Evolutionary conservation across 371 early-diverging fungal genomes (phyloP), one percentile per base, ranked within the genome.

Genomic region (Apophysomyces ossiformis): DNA sequence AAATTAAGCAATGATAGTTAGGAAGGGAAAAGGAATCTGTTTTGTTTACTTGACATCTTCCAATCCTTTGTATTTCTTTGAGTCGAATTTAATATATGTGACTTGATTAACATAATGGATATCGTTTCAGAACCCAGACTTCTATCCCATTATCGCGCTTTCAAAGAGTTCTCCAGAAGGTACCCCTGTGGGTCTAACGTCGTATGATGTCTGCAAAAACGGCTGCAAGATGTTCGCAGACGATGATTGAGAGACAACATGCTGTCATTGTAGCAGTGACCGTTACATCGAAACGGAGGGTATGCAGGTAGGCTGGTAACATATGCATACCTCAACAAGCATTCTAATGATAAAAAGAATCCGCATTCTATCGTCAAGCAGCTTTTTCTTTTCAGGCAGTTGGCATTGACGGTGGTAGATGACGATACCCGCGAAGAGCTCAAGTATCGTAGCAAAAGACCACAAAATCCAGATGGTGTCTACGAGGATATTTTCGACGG

Each of bases 401-500:
- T 45, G 46, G 46, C 46, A 6, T 7, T 45, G 13, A 7, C 15
- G 46, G 6, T 45, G 6, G 6, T 13, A 12, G 46, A 45, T 18
- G 16, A 18, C 16, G 46, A 7, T 13, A 45, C 16, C 1, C 13
- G 46, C 13, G 16, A 45, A 18, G n/a, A n/a, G 6, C 2, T 45
- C n/a, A 7, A 45, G 7, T 18, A 45, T 45, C 46, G 13, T 13
- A 6, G 13, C 8, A 18, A 45, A 18, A 7, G 46, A 45, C 13
- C 8, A 5, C 0, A 13, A 7, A 45, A 13, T 12, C 46, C 46
- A 6, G 46, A 45, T 1, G 46, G 16, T 13, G 16, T 7, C 13
- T 45, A 16, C 1, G 0, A 12, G 1, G 60, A 66, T 16, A 60
- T 60, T 21, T 65, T 65, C 15, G 54, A 65, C 47, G 64, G 66